These are phyloP conservation scores for Fusarium nelsonii DNA, from an alignment of 2,329 filamentous ascomycete species.

Conservation along the genomic window DNA sequence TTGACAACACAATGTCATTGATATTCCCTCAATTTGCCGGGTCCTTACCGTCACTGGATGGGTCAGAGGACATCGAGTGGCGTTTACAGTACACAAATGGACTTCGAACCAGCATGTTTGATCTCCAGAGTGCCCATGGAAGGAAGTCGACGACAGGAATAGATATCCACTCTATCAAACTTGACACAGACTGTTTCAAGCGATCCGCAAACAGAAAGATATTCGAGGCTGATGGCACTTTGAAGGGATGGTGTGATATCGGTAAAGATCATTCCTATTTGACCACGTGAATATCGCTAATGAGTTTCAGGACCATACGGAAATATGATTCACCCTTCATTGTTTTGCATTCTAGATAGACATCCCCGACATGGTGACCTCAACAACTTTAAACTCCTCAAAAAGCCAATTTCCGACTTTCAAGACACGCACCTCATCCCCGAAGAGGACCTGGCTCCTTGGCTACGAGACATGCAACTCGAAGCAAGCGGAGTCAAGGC, in stretches of 20 bases:
- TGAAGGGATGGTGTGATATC: conserved; percentile 36
- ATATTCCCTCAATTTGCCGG: conserved; percentile 46
- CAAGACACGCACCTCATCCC: conserved; percentile 37
- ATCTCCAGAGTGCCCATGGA: conserved; percentile 39
- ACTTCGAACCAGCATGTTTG: conserved; percentile 43
- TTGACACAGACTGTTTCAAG: conserved; percentile 36
- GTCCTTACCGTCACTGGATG: conserved; percentile 36
- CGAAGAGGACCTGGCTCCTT: conserved; percentile 30
- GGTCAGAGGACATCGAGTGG: conserved; percentile 47
- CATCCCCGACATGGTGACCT: conserved; percentile 42
- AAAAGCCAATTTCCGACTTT: conserved; percentile 37
- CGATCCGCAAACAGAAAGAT: conserved; percentile 31
- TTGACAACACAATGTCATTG: conserved; percentile 28
- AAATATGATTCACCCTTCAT: conserved; percentile 42
- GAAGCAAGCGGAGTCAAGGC: conserved; percentile 45
- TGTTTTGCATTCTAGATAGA: conserved; percentile 45
- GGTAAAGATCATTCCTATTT: conserved; percentile 16
- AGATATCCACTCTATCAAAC: conserved; percentile 35
- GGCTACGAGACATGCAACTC: conserved; percentile 42
- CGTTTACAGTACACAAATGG: conserved; percentile 39
- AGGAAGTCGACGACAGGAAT: conserved; percentile 9
- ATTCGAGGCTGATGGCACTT: conserved; percentile 21
- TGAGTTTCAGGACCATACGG: conserved; percentile 22
- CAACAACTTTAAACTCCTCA: conserved; percentile 33
- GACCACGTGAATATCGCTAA: background rate